phyloP scores from a whole-genome alignment of 2,329 filamentous ascomycete species.

The Colletotrichum eremochloae region DNA sequence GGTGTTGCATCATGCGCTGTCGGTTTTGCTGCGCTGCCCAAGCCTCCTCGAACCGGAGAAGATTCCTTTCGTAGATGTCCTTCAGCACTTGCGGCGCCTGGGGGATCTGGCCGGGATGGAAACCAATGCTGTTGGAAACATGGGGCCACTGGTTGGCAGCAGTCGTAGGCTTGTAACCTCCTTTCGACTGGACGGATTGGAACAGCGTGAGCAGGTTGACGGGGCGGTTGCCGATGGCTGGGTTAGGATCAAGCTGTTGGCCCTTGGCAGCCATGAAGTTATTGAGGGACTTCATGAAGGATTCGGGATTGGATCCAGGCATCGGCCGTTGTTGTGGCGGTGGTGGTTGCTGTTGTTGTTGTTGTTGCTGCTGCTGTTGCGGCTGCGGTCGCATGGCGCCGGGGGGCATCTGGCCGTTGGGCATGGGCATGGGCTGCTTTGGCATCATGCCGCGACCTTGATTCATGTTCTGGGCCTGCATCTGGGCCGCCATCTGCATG shows the following conservation, averaged over 20 bases:
- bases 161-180: conserved; percentile 82
- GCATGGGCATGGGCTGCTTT: conserved; percentile 64
- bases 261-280: conserved; percentile 83
- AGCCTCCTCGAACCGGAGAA: conserved; percentile 81
- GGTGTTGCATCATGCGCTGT: conserved; percentile 63
- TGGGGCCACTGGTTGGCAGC: conserved; percentile 79
- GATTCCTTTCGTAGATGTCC: conserved; percentile 80
- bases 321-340: conserved; percentile 49
- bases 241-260: conserved; percentile 80
- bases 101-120: conserved; percentile 73
- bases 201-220: conserved; percentile 85
- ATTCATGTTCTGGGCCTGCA: conserved; percentile 60
- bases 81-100: conserved; percentile 78
- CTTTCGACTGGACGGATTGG: conserved; percentile 78
- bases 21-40: conserved; percentile 70
- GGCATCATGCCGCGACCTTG: conserved; percentile 65
- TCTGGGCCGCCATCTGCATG: conserved; percentile 64
- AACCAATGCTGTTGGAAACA: conserved; percentile 75
- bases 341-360: too few species aligned
- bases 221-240: conserved; percentile 78
- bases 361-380: conserved; percentile 33
- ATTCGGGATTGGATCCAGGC: conserved; percentile 68
- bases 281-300: conserved; percentile 81
- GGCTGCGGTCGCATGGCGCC: conserved; percentile 64
- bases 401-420: conserved; percentile 69